Percentiles rank a stretch among this genome's conserved stretches.
Conservation (phyloP, 257 asterid species). For the Jasminum sambac region DNA sequence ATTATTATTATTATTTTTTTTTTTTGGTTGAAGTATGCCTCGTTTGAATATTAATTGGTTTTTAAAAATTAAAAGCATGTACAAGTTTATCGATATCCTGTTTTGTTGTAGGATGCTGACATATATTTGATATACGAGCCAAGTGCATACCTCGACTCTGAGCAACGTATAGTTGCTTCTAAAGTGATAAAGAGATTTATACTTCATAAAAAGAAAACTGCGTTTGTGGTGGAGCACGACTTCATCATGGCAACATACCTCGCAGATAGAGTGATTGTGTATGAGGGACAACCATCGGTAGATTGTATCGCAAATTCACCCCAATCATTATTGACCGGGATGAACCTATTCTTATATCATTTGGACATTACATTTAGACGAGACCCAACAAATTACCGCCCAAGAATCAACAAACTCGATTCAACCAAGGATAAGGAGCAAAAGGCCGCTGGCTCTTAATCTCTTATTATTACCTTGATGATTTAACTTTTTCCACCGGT, state of each 20-base stretch:
- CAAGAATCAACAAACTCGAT: slow-evolving; percentile 94
- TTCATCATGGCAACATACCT: slow-evolving; percentile 99
- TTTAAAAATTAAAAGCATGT: too few relatives aligned
- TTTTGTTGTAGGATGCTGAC: slow-evolving; percentile 85
- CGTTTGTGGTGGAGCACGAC: slow-evolving; percentile 95
- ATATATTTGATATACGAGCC: slow-evolving; percentile 94
- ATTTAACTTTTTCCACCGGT: slow-evolving; percentile 38
- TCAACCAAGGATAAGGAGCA: slow-evolving; percentile 98
- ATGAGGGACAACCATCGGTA: slow-evolving; percentile 81
- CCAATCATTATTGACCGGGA: slow-evolving; percentile 92
- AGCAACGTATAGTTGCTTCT: slow-evolving; percentile 98
- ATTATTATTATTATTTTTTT: too few relatives aligned
- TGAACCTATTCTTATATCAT: slow-evolving; percentile 98
- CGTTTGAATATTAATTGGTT: too few relatives aligned
- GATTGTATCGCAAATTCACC: slow-evolving; percentile 92
- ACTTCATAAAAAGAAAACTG: slow-evolving; percentile 94
- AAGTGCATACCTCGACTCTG: slow-evolving; percentile 98
- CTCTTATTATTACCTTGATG: slow-evolving; percentile 88
- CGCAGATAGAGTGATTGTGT: slow-evolving; percentile 95
- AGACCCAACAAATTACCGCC: slow-evolving; percentile 93
- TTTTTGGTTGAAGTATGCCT: too few relatives aligned
- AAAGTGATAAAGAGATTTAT: slow-evolving; percentile 97
- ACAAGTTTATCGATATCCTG: too few relatives aligned
- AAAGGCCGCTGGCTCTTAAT: slow-evolving; percentile 91
- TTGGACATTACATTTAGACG: slow-evolving; percentile 92